Evolutionary conservation across 2,329 filamentous ascomycete species (phyloP), one percentile per base, ranked within the genome.

Genomic region (Botrytis hyacinthi): DNA sequence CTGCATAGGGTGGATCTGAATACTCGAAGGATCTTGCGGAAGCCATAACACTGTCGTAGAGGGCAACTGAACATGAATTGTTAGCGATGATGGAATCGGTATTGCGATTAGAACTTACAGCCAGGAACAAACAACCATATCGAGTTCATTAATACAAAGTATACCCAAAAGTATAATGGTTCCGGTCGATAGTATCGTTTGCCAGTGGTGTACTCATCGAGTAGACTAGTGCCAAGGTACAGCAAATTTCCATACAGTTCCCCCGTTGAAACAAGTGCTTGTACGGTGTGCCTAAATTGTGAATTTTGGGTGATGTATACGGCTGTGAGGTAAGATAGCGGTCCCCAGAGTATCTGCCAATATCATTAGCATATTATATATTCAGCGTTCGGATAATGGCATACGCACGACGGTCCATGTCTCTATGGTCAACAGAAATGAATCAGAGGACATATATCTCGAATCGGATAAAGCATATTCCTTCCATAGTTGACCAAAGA

Each of bases 131-230:
- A 76, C 1, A 84, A 86, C 89, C 89, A 91, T 0, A 89, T 87
- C 26, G 85, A 79, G 78, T 91, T 91, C 80, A 90, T 86, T 3
- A 86, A 86, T 8, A 88, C 82, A 75, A 89, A 91, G 77, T 91
- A 91, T 29, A 88, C 82, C 89, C 89, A 91, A 77, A 87, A 90
- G 77, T 91, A 91, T 44, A 87, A 79, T 35, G 83, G 81, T 81
- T 91, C 89, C 1, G 89, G 89, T 37, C 89, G 84, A 76, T 86
- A 89, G 78, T 89, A 87, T 32, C 82, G 83, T 35, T 84, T 80
- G 4, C 85, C 87, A 22, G 80, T 81, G 74, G 84, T 81, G 48
- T 81, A 82, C 73, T 83, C 80, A 74, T 89, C 87, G 67, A 84
- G 83, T 72, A 85, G 82, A 79, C 86, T 88, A 26, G 89, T 91